Conservation (phyloP, 331 rosid species). For the Quercus lobata region DNA sequence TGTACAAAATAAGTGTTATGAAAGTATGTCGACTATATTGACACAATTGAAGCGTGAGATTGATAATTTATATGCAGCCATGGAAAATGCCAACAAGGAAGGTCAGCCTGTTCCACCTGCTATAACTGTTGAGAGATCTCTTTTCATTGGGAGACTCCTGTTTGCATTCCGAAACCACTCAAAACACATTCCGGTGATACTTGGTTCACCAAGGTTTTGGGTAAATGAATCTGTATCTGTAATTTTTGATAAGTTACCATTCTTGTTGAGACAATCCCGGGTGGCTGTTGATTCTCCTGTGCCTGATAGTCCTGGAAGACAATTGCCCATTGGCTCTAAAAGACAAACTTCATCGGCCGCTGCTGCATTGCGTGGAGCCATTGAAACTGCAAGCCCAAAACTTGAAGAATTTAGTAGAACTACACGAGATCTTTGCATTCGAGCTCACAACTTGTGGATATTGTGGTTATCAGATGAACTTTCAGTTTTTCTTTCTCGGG, state of each 20-base stretch:
- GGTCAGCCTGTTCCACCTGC: constrained; percentile 34
- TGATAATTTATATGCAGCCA: constrained; percentile 43
- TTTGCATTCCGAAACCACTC: constrained; percentile 90
- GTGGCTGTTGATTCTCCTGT: constrained; percentile 50
- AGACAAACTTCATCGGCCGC: constrained; percentile 60
- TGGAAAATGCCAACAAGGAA: constrained; percentile 44
- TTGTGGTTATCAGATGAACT: constrained; percentile 80
- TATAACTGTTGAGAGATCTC: constrained; percentile 65
- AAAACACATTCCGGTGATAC: constrained; percentile 74
- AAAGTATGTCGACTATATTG: constrained; percentile 60
- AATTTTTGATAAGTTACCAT: constrained; percentile 54
- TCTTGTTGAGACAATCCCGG: constrained; percentile 56
- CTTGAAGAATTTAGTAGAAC: constrained; percentile 64
- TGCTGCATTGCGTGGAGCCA: constrained; percentile 74
- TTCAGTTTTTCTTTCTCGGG: constrained; percentile 52
- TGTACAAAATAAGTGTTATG: constrained; percentile 76
- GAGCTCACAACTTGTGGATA: constrained; percentile 88
- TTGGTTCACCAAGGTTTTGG: constrained; percentile 93
- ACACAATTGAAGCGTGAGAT: constrained; percentile 57
- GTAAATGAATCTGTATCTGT: constrained; percentile 46
- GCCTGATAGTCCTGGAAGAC: constrained; percentile 52
- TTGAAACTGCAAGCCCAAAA: constrained; percentile 73
- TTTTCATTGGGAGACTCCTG: constrained; percentile 86
- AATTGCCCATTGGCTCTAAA: constrained; percentile 31
- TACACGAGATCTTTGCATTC: constrained; percentile 72